phyloP scores from a whole-genome alignment of 306 rosid genomes.

The Trichosanthes cucumerina region DNA sequence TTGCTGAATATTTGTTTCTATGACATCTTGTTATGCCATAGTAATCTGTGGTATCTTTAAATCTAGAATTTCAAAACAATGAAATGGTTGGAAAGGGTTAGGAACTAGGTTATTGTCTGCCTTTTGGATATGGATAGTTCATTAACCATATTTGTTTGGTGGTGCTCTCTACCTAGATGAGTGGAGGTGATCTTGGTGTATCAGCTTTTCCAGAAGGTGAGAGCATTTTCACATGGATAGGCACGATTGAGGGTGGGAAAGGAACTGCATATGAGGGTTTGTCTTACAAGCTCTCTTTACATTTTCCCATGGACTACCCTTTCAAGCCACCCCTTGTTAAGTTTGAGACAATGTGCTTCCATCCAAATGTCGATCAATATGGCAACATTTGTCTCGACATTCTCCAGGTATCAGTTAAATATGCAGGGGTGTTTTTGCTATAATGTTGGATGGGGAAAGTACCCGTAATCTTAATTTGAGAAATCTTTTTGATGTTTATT shows the following conservation, averaged over 20 bases:
- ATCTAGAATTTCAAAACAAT: neutral
- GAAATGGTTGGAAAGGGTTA: neutral
- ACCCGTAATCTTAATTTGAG: neutral
- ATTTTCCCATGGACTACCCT: slow-evolving; percentile 83
- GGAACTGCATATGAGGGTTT: slow-evolving; percentile 83
- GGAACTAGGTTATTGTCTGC: neutral
- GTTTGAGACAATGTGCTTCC: slow-evolving; percentile 94
- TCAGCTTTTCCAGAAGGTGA: slow-evolving; percentile 90
- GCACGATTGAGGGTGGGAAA: slow-evolving; percentile 95
- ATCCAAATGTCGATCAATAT: slow-evolving; percentile 90
- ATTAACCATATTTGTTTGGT: neutral
- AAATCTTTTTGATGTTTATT: neutral
- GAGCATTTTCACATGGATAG: slow-evolving; percentile 86
- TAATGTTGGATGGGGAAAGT: neutral
- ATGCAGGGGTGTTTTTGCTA: neutral
- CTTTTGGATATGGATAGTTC: neutral
- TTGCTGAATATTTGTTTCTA: neutral
- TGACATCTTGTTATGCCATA: neutral
- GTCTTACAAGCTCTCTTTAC: slow-evolving; percentile 83
- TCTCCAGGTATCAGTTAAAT: slow-evolving; percentile 57
- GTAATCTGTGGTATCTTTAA: neutral
- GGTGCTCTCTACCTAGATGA: slow-evolving; percentile 49
- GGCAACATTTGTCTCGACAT: slow-evolving; percentile 98
- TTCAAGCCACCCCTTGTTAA: slow-evolving; percentile 89
- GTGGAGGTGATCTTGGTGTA: slow-evolving; percentile 87